Evolutionary conservation across 768 basidiomycete genomes (phyloP), one percentile per base, ranked within the genome.

Genomic region (Suillus paluster): DNA sequence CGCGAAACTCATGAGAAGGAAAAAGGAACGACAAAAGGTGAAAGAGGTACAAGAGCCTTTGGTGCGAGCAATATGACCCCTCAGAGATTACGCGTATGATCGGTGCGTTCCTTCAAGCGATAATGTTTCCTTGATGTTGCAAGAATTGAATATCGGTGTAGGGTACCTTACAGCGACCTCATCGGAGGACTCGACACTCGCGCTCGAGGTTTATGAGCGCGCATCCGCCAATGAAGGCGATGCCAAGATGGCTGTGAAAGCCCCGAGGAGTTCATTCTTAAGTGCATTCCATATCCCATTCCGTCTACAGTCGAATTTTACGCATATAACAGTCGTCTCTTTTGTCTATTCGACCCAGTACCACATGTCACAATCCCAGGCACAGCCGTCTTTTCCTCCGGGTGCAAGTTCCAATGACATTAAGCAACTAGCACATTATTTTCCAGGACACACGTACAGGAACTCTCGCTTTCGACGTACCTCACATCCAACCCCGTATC

Each of bases 181-280:
- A 1, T 89, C 91, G 4, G 91, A 94, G 71, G 91, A 94, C 70
- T 93, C 91, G 88, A 75, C 82, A 0, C 81, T 93, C 27, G 89
- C 95, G 0, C 80, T 94, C 54, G 92, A 93, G 59, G 90, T 95
- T 15, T 95, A 92, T 68, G 94, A 96, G 59, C 81, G 91, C 38
- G 91, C 92, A 6, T 91, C 90, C 0, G 74, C 83, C 3, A 89
- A 70, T 67, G 92, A 95, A 59, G 71, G 75, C 10, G 87, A 87
- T 57, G 91, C 92, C 15, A 95, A 91, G 72, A 94, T 95, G 70
- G 93, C 94, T 0, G 86, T 90, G 6, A 86, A 87, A 54, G 92
- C 94, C 2, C 79, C 96, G 45, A 78, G 94, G 54, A 84, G 88
- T 44, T 93, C 94, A 72, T 92, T 97, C 83, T n/a, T n/a, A 95